Evolutionary conservation across 768 basidiomycete genomes (phyloP).

Genomic region (Lanmaoa pseudosensibilis): DNA sequence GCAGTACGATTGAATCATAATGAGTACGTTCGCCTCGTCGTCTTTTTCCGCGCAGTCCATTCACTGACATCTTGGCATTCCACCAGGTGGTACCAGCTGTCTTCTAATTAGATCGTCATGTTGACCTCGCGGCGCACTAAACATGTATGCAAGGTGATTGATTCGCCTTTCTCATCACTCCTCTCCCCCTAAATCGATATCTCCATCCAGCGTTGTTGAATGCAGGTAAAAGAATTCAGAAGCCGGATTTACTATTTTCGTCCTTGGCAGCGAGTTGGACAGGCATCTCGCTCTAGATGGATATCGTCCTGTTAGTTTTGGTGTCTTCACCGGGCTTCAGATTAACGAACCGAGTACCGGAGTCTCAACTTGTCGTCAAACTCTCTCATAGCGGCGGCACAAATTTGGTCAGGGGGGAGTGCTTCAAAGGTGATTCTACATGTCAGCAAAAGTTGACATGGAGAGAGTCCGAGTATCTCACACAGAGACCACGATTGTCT

Average conservation of each 20-base stretch:
- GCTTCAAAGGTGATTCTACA: neutral
- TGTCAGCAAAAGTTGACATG: neutral
- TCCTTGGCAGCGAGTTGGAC: neutral
- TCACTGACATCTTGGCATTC: neutral
- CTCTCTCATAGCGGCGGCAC: neutral
- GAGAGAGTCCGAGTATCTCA: neutral
- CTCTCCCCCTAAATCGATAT: neutral
- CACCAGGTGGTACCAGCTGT: neutral
- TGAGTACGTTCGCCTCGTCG: neutral
- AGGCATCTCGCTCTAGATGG: neutral
- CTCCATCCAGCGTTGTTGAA: neutral
- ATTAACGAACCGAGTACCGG: neutral
- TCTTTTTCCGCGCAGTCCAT: neutral
- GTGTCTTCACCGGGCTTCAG: neutral
- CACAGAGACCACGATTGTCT: no score
- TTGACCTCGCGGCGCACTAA: neutral
- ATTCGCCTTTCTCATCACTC: neutral
- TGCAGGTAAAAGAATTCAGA: no score
- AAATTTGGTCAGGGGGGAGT: neutral
- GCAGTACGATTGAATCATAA: constrained; percentile 1
- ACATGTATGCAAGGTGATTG: neutral
- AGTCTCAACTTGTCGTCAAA: neutral
- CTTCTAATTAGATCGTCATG: neutral
- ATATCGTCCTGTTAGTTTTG: neutral
- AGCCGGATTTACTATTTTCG: no score